Evolutionary conservation across 2,329 filamentous ascomycete genomes (phyloP), one percentile per base, ranked within the genome.

Genomic region (Nigrospora sphaerica): DNA sequence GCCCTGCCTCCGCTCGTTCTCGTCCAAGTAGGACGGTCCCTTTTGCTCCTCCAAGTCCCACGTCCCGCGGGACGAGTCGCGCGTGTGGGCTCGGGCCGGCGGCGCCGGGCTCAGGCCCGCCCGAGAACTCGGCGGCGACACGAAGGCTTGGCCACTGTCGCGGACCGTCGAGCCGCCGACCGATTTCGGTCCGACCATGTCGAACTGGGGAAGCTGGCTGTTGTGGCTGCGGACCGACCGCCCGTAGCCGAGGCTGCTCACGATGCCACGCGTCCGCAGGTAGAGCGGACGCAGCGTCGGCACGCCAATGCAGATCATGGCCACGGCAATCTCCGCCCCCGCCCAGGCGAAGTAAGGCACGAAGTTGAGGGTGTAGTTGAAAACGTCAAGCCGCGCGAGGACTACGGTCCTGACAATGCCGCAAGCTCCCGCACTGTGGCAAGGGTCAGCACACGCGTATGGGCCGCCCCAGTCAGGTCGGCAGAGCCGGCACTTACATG

Each of bases 61-160:
- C 12, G 13, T 17, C 14, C 16, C 34, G 34, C 16, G 34, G 13
- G 34, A 36, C 32, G 40, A 42, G 40, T 34, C 23, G 40, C 40
- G 40, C 40, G 34, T 34, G 7, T 42, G 34, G 1, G 40, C 40
- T 9, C 44, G 44, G 49, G 48, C 39, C 45, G 46, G 19, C 49
- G 48, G 12, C 49, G 33, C 36, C 19, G 32, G n/a, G 18, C 19
- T 36, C 9, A 33, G 36, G 10, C 17, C 57, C 51, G 18, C 48
- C 50, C 13, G 60, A 49, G 32, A 62, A 61, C 1, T 60, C 52
- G 40, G 34, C 6, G 40, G 23, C 3, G 59, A 59, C 28, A 63
- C 36, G 16, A 64, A 61, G 16, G 61, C 60, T 11, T 66, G 62
- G 11, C 62, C 56, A 40, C 61, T 65, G 40, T 64, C 60, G 14